Conservation (phyloP, 352 stramenopile genomes). For the Phytophthora citricola region DNA sequence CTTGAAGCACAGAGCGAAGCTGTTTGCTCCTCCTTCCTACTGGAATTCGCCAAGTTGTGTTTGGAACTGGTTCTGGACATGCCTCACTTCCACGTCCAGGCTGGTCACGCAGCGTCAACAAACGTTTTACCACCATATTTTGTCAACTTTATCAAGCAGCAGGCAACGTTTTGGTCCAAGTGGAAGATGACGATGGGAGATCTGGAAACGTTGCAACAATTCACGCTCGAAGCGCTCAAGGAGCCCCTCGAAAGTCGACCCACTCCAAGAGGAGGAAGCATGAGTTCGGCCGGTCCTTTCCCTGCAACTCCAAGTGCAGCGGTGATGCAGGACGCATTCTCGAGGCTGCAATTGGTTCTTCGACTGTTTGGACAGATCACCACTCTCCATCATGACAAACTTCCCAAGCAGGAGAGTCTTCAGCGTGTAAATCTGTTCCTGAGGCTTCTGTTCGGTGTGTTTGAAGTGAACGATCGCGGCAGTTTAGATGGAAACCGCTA, state of each 20-base stretch:
- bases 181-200: constrained; percentile 75
- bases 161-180: constrained; percentile 69
- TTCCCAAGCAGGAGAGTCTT: constrained; percentile 58
- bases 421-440: constrained; percentile 62
- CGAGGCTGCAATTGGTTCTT: constrained; percentile 70
- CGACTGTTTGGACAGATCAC: constrained; percentile 72
- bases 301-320: constrained; percentile 49
- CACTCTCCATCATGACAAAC: constrained; percentile 57
- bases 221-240: constrained; percentile 61
- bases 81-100: constrained; percentile 68
- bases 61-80: constrained; percentile 80
- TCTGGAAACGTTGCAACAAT: constrained; percentile 63
- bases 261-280: constrained; percentile 14
- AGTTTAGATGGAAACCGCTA: constrained; percentile 42
- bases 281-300: constrained; percentile 36
- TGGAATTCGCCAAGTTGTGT: constrained; percentile 79
- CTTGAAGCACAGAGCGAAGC: constrained; percentile 58
- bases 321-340: constrained; percentile 83
- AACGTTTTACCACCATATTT: constrained; percentile 86
- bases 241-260: constrained; percentile 50
- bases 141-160: constrained; percentile 89
- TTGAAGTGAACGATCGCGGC: constrained; percentile 71
- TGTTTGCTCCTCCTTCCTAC: constrained; percentile 70
- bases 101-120: constrained; percentile 53
- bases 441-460: constrained; percentile 58